A percentile compares a stretch with the other conserved stretches of the same genome.
Conservation (phyloP, 2,329 filamentous ascomycete genomes). For the Xylariaceae sp. region DNA sequence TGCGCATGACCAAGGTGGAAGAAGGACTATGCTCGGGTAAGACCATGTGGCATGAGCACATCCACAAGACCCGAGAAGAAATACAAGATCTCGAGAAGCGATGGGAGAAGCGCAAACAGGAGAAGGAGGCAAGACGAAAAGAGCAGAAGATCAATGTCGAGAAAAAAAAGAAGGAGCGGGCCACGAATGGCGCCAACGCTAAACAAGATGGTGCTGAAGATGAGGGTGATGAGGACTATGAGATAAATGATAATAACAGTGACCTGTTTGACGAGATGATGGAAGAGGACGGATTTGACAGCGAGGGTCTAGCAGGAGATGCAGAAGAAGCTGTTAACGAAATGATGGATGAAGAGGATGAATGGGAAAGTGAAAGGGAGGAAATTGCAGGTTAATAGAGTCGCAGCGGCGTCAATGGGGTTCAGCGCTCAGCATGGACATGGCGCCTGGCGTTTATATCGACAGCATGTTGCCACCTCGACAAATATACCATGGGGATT, state of each 20-base stretch:
- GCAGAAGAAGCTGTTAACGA: constrained; percentile 54
- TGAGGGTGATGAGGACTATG: constrained; percentile 42
- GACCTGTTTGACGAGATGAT: constrained; percentile 46
- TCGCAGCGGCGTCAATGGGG: background rate
- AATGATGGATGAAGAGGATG: constrained; percentile 51
- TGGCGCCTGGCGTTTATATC: constrained; percentile 10
- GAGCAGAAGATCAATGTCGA: constrained; percentile 90
- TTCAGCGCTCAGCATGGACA: background rate
- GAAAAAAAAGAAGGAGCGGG: constrained; percentile 69
- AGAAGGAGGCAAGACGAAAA: constrained; percentile 80
- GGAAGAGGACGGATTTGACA: constrained; percentile 55
- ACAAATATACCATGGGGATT: background rate
- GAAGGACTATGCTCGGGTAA: constrained; percentile 89
- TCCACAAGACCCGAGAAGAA: constrained; percentile 81
- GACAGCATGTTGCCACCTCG: background rate
- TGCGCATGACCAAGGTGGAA: constrained; percentile 93
- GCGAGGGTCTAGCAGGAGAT: constrained; percentile 53
- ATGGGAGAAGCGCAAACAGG: constrained; percentile 76
- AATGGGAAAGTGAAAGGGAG: constrained; percentile 55
- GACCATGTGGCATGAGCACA: constrained; percentile 96
- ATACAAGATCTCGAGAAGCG: constrained; percentile 76
- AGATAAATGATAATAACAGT: constrained; percentile 46
- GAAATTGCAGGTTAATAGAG: constrained; percentile 31
- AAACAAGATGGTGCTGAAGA: constrained; percentile 41
- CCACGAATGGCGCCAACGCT: constrained; percentile 45